phyloP scores from a whole-genome alignment of 2,329 filamentous ascomycete genomes.

The Botrytis squamosa region DNA sequence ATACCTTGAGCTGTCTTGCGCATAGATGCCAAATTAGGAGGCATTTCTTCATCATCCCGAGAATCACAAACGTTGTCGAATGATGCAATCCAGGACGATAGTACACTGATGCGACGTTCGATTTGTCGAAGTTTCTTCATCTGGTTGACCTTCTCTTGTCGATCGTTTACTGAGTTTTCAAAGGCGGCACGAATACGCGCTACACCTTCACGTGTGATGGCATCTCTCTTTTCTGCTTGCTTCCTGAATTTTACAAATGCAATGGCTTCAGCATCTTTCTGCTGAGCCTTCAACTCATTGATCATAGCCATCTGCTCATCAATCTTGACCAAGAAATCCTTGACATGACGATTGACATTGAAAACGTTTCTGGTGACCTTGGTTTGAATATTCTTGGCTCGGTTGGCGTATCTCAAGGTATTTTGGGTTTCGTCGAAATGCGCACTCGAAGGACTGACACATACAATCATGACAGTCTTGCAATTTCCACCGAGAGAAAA shows the following conservation, averaged over 20 bases:
- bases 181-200: slow-evolving; percentile 78
- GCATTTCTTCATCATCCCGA: slow-evolving; percentile 67
- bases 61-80: slow-evolving; percentile 81
- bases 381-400: slow-evolving; percentile 98
- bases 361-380: slow-evolving; percentile 99
- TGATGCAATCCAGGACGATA: slow-evolving; percentile 90
- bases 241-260: slow-evolving; percentile 90
- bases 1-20: slow-evolving; percentile 88
- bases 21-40: slow-evolving; percentile 69
- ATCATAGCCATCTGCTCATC: slow-evolving; percentile 98
- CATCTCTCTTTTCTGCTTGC: slow-evolving; percentile 80
- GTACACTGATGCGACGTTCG: slow-evolving; percentile 77
- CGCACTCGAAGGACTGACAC: slow-evolving; percentile 90
- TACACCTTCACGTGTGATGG: slow-evolving; percentile 73
- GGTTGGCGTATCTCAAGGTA: slow-evolving; percentile 92
- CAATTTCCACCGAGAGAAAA: slow-evolving; percentile 98
- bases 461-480: slow-evolving; percentile 99
- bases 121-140: slow-evolving; percentile 82
- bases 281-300: slow-evolving; percentile 89
- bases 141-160: slow-evolving; percentile 73
- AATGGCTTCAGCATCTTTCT: slow-evolving; percentile 79
- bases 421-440: slow-evolving; percentile 99
- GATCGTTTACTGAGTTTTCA: slow-evolving; percentile 73
- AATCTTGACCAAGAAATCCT: slow-evolving; percentile 98
- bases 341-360: slow-evolving; percentile 98